Percentiles rank a stretch among this genome's conserved stretches.
Conservation (phyloP, 345 rosid species). For the rapeseed (Brassica napus) region Da-Ae NC_063451.1:34769501-34770000, state of each 20-base stretch:
- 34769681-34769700: slow-evolving; percentile 22
- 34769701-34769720: slow-evolving; percentile 22
- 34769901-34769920: not conserved
- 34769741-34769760: slow-evolving; percentile 2
- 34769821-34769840: not conserved
- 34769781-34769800: not conserved
- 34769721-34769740: slow-evolving; percentile 8
- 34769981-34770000: not conserved
- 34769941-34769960: not conserved
- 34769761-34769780: slow-evolving; percentile 21
- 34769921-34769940: no score
- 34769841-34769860: slow-evolving; percentile 21
- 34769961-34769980: not conserved
- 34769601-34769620: not conserved
- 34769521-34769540: no score
- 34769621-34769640: not conserved
- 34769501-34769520: no score
- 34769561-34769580: no score
- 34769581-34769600: no score
- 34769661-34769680: slow-evolving; percentile 30
- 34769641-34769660: slow-evolving; percentile 35
- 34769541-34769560: no score
- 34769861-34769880: slow-evolving; percentile 2
- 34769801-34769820: no score
- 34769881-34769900: not conserved